Conservation (phyloP, 179 eudicot species). For the Patellifolia procumbens region DNA sequence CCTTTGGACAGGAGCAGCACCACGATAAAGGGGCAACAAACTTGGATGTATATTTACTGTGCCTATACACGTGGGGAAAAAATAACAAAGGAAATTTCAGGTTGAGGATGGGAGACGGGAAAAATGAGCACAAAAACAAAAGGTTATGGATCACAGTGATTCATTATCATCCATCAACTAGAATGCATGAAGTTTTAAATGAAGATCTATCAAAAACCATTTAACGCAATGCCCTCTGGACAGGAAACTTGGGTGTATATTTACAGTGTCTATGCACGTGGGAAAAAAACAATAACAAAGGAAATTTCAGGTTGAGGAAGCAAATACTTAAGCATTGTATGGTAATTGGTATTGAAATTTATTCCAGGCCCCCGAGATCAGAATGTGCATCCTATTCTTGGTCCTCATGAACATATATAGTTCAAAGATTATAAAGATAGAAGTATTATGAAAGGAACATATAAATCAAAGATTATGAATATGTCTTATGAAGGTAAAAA, state of each 20-base stretch:
- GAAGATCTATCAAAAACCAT: background rate
- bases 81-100: too few relatives aligned
- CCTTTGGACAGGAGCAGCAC: conserved; percentile 99
- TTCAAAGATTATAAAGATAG: too few relatives aligned
- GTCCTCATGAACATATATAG: too few relatives aligned
- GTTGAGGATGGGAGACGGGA: background rate
- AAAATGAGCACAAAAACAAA: conserved; percentile 2
- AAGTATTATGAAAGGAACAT: too few relatives aligned
- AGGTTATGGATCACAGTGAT: conserved; percentile 5
- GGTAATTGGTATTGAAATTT: background rate
- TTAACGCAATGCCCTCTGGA: conserved; percentile 42
- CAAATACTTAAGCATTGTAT: conserved; percentile 13
- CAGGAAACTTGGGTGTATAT: conserved; percentile 89
- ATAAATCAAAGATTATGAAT: too few relatives aligned
- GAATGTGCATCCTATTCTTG: too few relatives aligned
- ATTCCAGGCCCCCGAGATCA: too few relatives aligned
- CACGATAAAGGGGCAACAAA: conserved; percentile 90
- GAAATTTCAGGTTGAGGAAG: conserved; percentile 1
- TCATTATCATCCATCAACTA: background rate
- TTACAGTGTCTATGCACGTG: conserved; percentile 69
- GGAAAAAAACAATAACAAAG: too few relatives aligned
- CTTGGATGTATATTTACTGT: conserved; percentile 96
- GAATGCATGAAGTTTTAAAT: background rate
- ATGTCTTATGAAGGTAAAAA: too few relatives aligned
- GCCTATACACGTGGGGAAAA: conserved; percentile 43